Evolutionary conservation across 164 flowering plant species (phyloP).

Genomic region (Piper betle): DNA sequence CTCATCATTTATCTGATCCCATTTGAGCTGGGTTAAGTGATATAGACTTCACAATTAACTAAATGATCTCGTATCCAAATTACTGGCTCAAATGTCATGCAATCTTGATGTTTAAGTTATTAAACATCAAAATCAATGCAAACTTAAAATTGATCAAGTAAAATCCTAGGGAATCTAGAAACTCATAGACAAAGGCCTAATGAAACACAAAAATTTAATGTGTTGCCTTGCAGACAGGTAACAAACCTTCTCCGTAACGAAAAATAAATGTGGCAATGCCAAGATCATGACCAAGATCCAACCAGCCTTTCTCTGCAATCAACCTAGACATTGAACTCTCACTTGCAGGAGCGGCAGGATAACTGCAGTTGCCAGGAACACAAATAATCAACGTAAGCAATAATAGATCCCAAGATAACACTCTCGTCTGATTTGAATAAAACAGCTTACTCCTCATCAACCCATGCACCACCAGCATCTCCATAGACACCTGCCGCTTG

Average conservation of each 20-base stretch:
- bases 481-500: constrained; percentile 78
- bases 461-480: constrained; percentile 75
- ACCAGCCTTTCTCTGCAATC: constrained; percentile 78
- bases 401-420: constrained; percentile 2
- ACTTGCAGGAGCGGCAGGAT: constrained; percentile 32
- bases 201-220: not conserved
- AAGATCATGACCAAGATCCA: constrained; percentile 40
- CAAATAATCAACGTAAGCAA: not conserved
- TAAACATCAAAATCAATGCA: no score
- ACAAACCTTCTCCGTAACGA: constrained; percentile 84
- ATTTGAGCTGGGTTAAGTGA: no score
- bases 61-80: no score
- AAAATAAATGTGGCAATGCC: constrained; percentile 41
- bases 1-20: no score
- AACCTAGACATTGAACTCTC: constrained; percentile 48
- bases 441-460: constrained; percentile 71
- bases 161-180: no score
- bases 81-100: no score
- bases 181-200: not conserved
- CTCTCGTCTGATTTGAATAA: constrained; percentile 5
- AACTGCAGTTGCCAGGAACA: constrained; percentile 28
- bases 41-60: no score
- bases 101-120: no score
- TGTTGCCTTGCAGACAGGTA: not conserved
- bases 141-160: no score